phyloP scores from a whole-genome alignment of 352 stramenopile genomes.

The Phytophthora hibernalis region DNA sequence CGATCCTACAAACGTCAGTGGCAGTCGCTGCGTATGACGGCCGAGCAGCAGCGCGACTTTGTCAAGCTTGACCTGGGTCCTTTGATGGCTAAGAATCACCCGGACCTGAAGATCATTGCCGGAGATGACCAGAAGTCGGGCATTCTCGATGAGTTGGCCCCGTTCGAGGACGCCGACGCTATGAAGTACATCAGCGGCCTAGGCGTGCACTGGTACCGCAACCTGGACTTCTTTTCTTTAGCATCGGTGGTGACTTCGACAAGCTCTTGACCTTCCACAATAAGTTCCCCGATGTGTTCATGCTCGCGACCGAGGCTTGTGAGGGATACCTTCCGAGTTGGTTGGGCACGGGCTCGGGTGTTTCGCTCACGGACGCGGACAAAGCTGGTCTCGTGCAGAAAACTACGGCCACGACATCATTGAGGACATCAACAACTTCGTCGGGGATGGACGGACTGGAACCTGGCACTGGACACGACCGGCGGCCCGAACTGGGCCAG shows the following conservation, averaged over 20 bases:
- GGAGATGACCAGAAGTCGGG: conserved; percentile 86
- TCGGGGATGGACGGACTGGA: conserved; percentile 87
- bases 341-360: conserved; percentile 50
- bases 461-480: conserved; percentile 64
- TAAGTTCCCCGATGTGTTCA: conserved; percentile 74
- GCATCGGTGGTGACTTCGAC: conserved; percentile 50
- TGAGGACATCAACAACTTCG: conserved; percentile 77
- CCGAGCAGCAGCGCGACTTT: conserved; percentile 66
- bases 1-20: conserved; percentile 53
- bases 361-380: conserved; percentile 50
- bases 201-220: conserved; percentile 89
- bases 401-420: conserved; percentile 85
- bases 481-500: conserved; percentile 79
- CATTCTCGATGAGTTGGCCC: conserved; percentile 47
- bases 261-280: conserved; percentile 61
- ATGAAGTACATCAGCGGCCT: conserved; percentile 85
- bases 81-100: conserved; percentile 66
- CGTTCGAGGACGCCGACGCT: conserved; percentile 53
- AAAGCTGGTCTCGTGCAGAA: conserved; percentile 72
- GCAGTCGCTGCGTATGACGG: conserved; percentile 70
- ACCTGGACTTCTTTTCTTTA: conserved; percentile 64
- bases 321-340: conserved; percentile 62
- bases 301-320: conserved; percentile 85
- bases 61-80: conserved; percentile 85
- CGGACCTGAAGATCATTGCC: conserved; percentile 83